Percentiles rank a stretch among this genome's conserved stretches.
phyloP scores from a whole-genome alignment of 2,329 filamentous ascomycete species.

The Penicillium palitans region DNA sequence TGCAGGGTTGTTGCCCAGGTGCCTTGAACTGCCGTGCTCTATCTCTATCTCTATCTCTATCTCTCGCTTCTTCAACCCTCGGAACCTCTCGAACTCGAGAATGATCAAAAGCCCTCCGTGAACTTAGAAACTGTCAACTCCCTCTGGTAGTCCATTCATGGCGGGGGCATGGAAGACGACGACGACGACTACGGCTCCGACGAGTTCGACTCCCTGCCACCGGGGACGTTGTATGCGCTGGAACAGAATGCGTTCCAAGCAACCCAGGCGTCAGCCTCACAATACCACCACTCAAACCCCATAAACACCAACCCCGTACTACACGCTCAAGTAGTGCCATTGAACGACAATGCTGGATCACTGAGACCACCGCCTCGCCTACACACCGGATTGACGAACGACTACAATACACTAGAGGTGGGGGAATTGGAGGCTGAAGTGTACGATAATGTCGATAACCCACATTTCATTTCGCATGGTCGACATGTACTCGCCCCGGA shows the following conservation, averaged over 20 bases:
- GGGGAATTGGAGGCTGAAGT: conserved; percentile 47
- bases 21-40: background rate
- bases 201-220: conserved; percentile 48
- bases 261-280: conserved; percentile 40
- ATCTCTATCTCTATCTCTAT: background rate
- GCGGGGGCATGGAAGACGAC: conserved; percentile 48
- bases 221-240: conserved; percentile 45
- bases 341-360: conserved; percentile 15
- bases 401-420: conserved; percentile 46
- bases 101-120: background rate
- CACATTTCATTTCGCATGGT: conserved; percentile 14
- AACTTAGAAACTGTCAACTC: background rate
- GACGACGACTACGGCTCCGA: conserved; percentile 52
- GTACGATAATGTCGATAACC: conserved; percentile 37
- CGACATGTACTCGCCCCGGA: conserved; percentile 9
- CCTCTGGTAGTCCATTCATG: conserved; percentile 31
- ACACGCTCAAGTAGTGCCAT: conserved; percentile 10
- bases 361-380: conserved; percentile 32
- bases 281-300: conserved; percentile 11
- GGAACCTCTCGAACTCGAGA: background rate
- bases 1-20: background rate
- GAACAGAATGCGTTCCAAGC: conserved; percentile 49
- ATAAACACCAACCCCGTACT: conserved; percentile 12
- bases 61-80: background rate
- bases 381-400: conserved; percentile 40